Conservation (phyloP, 2,329 filamentous ascomycete species). For the Beauveria asiatica region DNA sequence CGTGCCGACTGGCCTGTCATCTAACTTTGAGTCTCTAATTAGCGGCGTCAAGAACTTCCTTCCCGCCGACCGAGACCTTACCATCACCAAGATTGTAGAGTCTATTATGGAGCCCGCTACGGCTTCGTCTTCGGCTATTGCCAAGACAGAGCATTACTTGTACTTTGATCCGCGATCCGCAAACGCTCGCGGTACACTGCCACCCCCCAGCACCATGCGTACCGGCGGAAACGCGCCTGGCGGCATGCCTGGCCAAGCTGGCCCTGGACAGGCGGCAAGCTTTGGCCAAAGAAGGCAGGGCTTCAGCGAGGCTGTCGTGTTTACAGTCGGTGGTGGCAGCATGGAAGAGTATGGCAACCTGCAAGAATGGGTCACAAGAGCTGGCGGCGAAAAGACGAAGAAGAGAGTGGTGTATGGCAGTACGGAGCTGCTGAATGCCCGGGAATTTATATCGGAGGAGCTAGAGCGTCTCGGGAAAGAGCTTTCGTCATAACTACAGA, state of each 20-base stretch:
- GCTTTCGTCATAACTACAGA: slow-evolving; percentile 25
- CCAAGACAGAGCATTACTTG: slow-evolving; percentile 92
- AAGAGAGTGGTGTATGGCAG: slow-evolving; percentile 90
- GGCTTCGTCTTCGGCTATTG: slow-evolving; percentile 83
- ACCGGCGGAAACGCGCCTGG: slow-evolving; percentile 36
- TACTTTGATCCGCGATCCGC: slow-evolving; percentile 95
- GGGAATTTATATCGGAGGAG: slow-evolving; percentile 57
- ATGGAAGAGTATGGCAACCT: slow-evolving; percentile 99
- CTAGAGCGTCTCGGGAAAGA: slow-evolving; percentile 55
- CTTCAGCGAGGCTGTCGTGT: slow-evolving; percentile 86
- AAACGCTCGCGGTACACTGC: slow-evolving; percentile 86
- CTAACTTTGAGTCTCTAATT: slow-evolving; percentile 89
- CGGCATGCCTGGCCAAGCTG: slow-evolving; percentile 41
- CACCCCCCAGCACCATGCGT: slow-evolving; percentile 59
- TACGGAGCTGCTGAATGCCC: slow-evolving; percentile 69
- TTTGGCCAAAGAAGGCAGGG: slow-evolving; percentile 88
- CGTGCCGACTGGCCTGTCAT: slow-evolving; percentile 58
- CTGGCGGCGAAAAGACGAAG: slow-evolving; percentile 55
- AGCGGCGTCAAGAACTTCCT: slow-evolving; percentile 97
- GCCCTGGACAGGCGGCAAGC: slow-evolving; percentile 62
- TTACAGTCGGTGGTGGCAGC: slow-evolving; percentile 88
- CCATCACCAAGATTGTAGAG: slow-evolving; percentile 95
- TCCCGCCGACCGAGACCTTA: slow-evolving; percentile 91
- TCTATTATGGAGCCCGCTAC: slow-evolving; percentile 94
- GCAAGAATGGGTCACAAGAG: slow-evolving; percentile 87